phyloP scores from a whole-genome alignment of 371 early-diverging fungal genomes.

The Chytridium lagenaria region DNA sequence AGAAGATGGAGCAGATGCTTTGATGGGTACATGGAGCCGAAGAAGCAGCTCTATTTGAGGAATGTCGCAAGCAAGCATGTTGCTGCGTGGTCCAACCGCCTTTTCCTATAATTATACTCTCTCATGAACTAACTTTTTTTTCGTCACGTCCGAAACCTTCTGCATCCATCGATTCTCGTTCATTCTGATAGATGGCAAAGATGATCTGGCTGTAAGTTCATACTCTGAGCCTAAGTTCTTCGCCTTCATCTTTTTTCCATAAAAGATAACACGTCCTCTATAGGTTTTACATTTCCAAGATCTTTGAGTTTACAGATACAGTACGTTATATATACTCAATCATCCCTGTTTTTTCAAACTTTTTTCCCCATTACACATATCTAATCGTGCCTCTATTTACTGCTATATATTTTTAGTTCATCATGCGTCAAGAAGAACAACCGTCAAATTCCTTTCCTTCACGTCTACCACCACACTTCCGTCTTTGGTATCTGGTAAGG shows the following conservation, averaged over 20 bases:
- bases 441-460: constrained; percentile 70
- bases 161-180: background rate
- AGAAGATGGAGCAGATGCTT: too few relatives aligned
- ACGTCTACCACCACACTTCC: constrained; percentile 71
- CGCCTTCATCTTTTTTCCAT: background rate
- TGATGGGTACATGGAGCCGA: too few relatives aligned
- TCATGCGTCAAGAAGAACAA: constrained; percentile 71
- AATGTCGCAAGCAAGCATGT: too few relatives aligned
- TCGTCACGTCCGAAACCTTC: background rate
- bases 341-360: background rate
- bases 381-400: too few relatives aligned
- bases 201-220: constrained; percentile 47
- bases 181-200: constrained; percentile 42
- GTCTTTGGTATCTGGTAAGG: constrained; percentile 62
- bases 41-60: too few relatives aligned
- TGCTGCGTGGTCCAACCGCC: too few relatives aligned
- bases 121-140: constrained; percentile 13
- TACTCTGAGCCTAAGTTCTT: constrained; percentile 15
- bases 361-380: too few relatives aligned
- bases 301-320: constrained; percentile 69
- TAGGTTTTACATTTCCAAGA: constrained; percentile 66
- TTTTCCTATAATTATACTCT: too few relatives aligned
- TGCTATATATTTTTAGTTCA: constrained; percentile 39
- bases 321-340: constrained; percentile 31
- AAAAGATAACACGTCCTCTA: constrained; percentile 45